Conservation (phyloP, 2,329 filamentous ascomycete species). For the Rhexocercosporidium sp. region DNA sequence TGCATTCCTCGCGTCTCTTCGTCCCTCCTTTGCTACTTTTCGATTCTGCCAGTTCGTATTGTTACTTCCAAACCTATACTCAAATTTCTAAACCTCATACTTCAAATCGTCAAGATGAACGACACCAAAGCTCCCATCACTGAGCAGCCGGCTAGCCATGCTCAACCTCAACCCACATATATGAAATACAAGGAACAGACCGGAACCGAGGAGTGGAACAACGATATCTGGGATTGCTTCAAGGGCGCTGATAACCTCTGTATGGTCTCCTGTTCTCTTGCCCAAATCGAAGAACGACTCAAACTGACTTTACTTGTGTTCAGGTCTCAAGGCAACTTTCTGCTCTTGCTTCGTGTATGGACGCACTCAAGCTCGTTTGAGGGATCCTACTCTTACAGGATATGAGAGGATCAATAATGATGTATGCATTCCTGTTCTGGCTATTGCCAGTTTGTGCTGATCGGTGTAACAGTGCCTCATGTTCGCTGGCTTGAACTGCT, state of each 20-base stretch:
- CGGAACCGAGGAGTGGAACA: slow-evolving; percentile 30
- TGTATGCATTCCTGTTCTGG: background rate
- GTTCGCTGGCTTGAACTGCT: slow-evolving; percentile 27
- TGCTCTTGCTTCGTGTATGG: slow-evolving; percentile 40
- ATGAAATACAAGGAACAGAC: slow-evolving; percentile 26
- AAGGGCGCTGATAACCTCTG: slow-evolving; percentile 31
- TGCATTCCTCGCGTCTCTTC: background rate
- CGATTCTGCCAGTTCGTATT: background rate
- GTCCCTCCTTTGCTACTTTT: background rate
- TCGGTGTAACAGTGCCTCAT: slow-evolving; percentile 20
- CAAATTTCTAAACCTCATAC: background rate
- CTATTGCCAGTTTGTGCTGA: background rate
- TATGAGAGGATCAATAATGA: slow-evolving; percentile 37
- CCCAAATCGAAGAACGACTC: background rate
- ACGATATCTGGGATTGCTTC: slow-evolving; percentile 35
- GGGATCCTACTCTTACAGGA: slow-evolving; percentile 33
- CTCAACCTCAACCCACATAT: slow-evolving; percentile 14
- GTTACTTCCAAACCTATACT: background rate
- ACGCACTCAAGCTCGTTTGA: slow-evolving; percentile 33
- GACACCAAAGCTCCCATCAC: slow-evolving; percentile 4
- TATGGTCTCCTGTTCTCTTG: slow-evolving; percentile 16
- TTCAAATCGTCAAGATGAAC: slow-evolving; percentile 3
- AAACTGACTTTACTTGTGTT: background rate
- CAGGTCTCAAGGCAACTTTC: slow-evolving; percentile 35
- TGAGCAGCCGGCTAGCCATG: slow-evolving; percentile 4